Conservation (phyloP, 148 eudicot genomes). For the Limonium bicolor region DNA sequence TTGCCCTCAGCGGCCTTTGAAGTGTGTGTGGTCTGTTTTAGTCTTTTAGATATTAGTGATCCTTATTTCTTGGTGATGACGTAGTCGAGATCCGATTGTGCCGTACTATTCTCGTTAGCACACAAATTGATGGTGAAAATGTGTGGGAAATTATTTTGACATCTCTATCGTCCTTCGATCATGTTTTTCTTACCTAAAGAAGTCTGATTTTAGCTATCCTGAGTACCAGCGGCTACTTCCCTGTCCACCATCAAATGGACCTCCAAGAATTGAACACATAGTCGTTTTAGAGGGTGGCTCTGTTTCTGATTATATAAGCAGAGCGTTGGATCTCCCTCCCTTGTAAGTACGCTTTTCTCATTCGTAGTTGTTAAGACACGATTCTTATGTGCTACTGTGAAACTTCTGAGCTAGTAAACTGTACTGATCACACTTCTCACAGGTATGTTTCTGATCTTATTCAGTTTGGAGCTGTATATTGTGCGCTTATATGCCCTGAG, state of each 20-base stretch:
- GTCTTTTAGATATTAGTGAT: background rate
- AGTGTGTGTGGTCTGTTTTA: background rate
- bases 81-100: background rate
- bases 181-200: background rate
- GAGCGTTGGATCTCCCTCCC: conserved; percentile 60
- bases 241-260: conserved; percentile 38
- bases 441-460: conserved; percentile 95
- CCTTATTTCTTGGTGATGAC: background rate
- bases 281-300: conserved; percentile 71
- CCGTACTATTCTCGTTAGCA: background rate
- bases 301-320: conserved; percentile 58
- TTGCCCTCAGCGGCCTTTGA: background rate
- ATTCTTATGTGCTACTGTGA: background rate
- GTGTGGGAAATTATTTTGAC: background rate
- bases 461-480: conserved; percentile 83
- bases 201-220: conserved; percentile 18
- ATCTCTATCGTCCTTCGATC: background rate
- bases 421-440: conserved; percentile 4
- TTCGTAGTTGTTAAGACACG: background rate
- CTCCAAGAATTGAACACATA: conserved; percentile 87
- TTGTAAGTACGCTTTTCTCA: conserved; percentile 38
- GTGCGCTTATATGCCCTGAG: conserved; percentile 77
- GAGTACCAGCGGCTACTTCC: conserved; percentile 65
- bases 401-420: background rate
- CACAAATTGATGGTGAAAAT: background rate